A percentile compares a stretch with the other conserved stretches of the same genome.
phyloP scores from a whole-genome alignment of 2,329 filamentous ascomycete genomes.

The Fusarium circinatum region DNA sequence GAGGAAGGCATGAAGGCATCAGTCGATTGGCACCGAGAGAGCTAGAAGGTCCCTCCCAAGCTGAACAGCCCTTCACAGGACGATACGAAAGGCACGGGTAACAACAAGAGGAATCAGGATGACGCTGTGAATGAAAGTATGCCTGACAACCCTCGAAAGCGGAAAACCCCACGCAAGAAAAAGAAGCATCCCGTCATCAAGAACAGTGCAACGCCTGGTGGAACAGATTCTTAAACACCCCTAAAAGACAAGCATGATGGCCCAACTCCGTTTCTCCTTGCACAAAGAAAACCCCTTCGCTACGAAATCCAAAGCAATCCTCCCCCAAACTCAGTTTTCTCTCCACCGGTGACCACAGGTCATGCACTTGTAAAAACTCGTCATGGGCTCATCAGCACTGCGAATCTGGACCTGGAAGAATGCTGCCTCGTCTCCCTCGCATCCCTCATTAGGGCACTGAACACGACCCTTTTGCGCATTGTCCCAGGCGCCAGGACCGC shows the following conservation, averaged over 20 bases:
- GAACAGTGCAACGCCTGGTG: neutral
- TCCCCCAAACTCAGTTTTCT: constrained; percentile 62
- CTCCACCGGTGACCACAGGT: constrained; percentile 73
- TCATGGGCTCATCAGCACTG: constrained; percentile 98
- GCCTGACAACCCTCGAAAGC: neutral
- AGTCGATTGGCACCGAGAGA: constrained; percentile 65
- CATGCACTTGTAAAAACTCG: constrained; percentile 91
- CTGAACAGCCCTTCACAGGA: neutral
- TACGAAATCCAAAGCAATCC: constrained; percentile 10
- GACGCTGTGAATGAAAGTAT: neutral
- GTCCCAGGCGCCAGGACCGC: constrained; percentile 87
- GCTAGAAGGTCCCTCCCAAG: constrained; percentile 24
- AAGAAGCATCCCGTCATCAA: neutral
- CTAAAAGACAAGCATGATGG: constrained; percentile 13
- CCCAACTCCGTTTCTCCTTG: constrained; percentile 35
- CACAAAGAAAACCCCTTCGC: constrained; percentile 23
- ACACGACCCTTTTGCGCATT: constrained; percentile 87
- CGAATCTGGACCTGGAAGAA: constrained; percentile 98
- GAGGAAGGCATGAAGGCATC: constrained; percentile 65
- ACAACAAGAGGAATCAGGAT: neutral
- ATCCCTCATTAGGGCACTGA: constrained; percentile 84
- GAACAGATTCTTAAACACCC: neutral
- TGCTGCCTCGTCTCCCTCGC: constrained; percentile 85
- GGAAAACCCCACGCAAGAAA: neutral
- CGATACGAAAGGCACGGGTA: neutral